These are phyloP conservation scores for Dendrocalamus sinicus DNA, from an alignment of 176 grass and related monocot genomes.

Conservation along the genomic window DNA sequence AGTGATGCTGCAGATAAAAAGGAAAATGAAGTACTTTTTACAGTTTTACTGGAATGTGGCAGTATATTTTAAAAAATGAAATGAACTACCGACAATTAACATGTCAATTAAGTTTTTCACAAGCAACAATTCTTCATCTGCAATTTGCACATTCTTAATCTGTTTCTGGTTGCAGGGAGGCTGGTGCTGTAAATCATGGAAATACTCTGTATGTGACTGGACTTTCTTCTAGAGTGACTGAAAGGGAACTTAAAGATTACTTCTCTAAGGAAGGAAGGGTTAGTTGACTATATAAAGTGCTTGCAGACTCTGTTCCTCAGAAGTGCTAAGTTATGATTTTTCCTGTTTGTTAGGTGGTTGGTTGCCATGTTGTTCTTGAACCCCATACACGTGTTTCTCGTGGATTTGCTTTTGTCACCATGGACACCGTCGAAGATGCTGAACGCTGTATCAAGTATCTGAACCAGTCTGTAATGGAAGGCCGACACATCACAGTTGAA, in stretches of 20 bases:
- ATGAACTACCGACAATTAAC: background rate
- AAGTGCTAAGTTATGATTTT: slow-evolving; percentile 20
- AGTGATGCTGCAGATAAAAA: background rate
- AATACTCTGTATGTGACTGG: slow-evolving; percentile 79
- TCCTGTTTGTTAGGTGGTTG: slow-evolving; percentile 52
- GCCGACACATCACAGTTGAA: slow-evolving; percentile 70
- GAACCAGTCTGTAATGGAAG: slow-evolving; percentile 68
- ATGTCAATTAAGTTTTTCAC: background rate
- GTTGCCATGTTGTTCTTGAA: slow-evolving; percentile 70
- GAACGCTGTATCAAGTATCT: slow-evolving; percentile 76
- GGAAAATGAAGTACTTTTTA: background rate
- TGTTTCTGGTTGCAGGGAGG: slow-evolving; percentile 42
- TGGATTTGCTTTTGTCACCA: slow-evolving; percentile 77
- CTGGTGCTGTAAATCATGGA: slow-evolving; percentile 57
- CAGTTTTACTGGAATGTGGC: background rate
- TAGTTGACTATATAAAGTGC: slow-evolving; percentile 28
- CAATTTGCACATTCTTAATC: background rate
- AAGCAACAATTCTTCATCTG: slow-evolving; percentile 12
- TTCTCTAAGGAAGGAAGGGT: slow-evolving; percentile 80
- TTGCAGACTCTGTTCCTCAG: background rate
- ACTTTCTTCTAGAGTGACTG: slow-evolving; percentile 70
- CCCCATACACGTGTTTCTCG: slow-evolving; percentile 70
- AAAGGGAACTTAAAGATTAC: slow-evolving; percentile 67
- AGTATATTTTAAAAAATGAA: background rate
- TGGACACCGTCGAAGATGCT: slow-evolving; percentile 74